These are phyloP conservation scores for Colletotrichum lentis DNA, from an alignment of 2,329 filamentous ascomycete genomes.

Conservation along the genomic window DNA sequence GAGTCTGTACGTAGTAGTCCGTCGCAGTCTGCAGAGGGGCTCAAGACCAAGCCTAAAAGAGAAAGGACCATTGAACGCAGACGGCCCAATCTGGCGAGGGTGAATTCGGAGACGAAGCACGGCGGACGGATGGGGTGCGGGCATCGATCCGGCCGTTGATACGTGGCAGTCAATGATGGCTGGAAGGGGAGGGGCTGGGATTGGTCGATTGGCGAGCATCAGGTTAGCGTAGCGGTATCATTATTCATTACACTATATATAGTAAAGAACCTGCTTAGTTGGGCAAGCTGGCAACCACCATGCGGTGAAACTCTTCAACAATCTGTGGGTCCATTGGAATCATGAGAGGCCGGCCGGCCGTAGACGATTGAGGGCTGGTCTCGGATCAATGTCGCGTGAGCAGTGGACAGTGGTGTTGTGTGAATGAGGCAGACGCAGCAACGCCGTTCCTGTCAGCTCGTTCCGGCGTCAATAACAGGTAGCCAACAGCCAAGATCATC, in stretches of 20 bases:
- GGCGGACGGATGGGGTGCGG: constrained; percentile 26
- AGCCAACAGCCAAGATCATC: background rate
- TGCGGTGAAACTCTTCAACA: constrained; percentile 34
- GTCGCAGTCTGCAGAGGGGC: background rate
- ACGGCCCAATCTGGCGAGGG: constrained; percentile 9
- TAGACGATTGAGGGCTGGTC: no score
- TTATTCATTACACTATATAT: no score
- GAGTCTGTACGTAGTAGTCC: no score
- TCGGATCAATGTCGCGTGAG: constrained; percentile 32
- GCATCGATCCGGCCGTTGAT: constrained; percentile 21
- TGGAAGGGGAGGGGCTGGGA: constrained; percentile 20
- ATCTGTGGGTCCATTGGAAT: background rate
- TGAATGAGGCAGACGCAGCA: constrained; percentile 10
- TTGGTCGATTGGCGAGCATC: constrained; percentile 19
- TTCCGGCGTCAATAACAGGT: background rate
- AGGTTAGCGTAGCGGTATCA: constrained; percentile 24
- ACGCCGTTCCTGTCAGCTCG: background rate
- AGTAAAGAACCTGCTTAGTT: no score
- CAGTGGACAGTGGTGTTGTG: constrained; percentile 28
- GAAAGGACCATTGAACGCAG: constrained; percentile 6
- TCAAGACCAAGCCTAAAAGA: constrained; percentile 11
- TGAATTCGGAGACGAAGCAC: constrained; percentile 11
- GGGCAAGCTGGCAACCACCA: constrained; percentile 28
- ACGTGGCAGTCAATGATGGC: constrained; percentile 14
- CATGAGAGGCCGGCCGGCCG: background rate